Percentiles rank a stretch among this genome's conserved stretches.
phyloP scores from a whole-genome alignment of 2,329 filamentous ascomycete species.

The Lizonia empirigonia region DNA sequence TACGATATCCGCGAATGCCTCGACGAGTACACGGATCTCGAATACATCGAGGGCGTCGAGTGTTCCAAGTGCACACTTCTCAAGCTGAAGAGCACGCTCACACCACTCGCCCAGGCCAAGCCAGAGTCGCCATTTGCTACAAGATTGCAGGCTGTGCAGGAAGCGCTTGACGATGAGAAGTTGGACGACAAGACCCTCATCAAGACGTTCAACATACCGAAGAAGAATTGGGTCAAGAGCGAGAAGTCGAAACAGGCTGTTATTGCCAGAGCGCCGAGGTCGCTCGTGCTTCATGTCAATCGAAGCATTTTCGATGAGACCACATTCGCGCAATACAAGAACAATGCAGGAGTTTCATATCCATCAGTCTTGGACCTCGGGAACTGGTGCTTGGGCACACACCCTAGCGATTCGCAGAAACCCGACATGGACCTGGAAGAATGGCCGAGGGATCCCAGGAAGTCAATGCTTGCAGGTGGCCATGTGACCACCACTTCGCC shows the following conservation, averaged over 20 bases:
- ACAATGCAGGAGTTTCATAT: constrained; percentile 78
- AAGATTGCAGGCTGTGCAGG: constrained; percentile 69
- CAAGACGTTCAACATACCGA: constrained; percentile 53
- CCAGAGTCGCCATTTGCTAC: constrained; percentile 53
- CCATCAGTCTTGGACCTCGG: constrained; percentile 75
- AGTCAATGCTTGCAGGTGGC: constrained; percentile 70
- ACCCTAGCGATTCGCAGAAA: constrained; percentile 32
- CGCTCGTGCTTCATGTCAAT: constrained; percentile 86
- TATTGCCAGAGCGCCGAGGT: constrained; percentile 79
- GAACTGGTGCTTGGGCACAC: constrained; percentile 80
- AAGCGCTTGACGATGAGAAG: constrained; percentile 77
- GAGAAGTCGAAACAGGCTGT: constrained; percentile 92
- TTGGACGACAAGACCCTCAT: constrained; percentile 63
- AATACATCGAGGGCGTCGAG: constrained; percentile 86
- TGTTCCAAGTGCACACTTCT: constrained; percentile 89
- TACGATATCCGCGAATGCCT: constrained; percentile 80
- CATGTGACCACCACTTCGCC: constrained; percentile 43
- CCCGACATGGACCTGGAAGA: constrained; percentile 58
- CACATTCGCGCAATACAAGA: constrained; percentile 82
- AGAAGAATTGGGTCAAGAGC: constrained; percentile 71
- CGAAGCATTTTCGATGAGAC: constrained; percentile 87
- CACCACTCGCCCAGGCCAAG: constrained; percentile 23
- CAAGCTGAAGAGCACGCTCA: constrained; percentile 53
- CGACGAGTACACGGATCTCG: constrained; percentile 82
- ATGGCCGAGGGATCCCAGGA: constrained; percentile 71